A percentile compares a stretch with the other conserved stretches of the same genome.
phyloP scores from a whole-genome alignment of 441 rosid species.

The Daphne laureola region DNA sequence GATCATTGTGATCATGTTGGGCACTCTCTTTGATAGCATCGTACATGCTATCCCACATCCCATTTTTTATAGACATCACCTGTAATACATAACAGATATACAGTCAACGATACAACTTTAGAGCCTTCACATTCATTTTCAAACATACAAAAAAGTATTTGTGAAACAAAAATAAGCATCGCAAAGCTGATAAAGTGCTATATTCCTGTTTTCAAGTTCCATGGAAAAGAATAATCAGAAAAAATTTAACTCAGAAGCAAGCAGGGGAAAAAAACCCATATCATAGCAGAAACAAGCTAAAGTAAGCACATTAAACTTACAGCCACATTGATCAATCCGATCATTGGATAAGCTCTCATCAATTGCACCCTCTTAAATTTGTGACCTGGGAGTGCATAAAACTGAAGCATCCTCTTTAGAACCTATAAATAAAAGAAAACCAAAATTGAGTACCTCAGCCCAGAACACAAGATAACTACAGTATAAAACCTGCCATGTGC shows the following conservation, averaged over 20 bases:
- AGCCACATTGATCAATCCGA: constrained; percentile 84
- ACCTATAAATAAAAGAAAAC: constrained; percentile 39
- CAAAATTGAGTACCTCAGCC: neutral
- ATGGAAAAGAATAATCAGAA: neutral
- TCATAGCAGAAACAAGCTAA: constrained; percentile 3
- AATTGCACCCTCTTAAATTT: constrained; percentile 33
- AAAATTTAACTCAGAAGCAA: constrained; percentile 9
- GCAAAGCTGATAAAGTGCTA: too few species aligned
- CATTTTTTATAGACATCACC: constrained; percentile 77
- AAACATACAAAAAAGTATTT: too few species aligned
- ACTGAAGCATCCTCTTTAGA: constrained; percentile 60
- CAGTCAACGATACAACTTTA: too few species aligned
- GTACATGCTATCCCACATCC: constrained; percentile 85
- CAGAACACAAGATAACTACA: neutral
- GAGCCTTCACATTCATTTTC: too few species aligned
- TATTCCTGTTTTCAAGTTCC: too few species aligned
- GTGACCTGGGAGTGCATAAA: constrained; percentile 33
- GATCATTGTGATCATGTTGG: constrained; percentile 29
- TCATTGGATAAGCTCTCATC: constrained; percentile 47
- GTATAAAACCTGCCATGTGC: neutral
- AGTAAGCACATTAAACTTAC: constrained; percentile 47
- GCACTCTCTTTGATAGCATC: constrained; percentile 54
- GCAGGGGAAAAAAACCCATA: too few species aligned
- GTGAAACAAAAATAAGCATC: too few species aligned
- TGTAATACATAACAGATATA: constrained; percentile 22